These are phyloP conservation scores for Aspergillus intermedius DNA, from an alignment of 2,329 filamentous ascomycete genomes.

Conservation along the genomic window DNA sequence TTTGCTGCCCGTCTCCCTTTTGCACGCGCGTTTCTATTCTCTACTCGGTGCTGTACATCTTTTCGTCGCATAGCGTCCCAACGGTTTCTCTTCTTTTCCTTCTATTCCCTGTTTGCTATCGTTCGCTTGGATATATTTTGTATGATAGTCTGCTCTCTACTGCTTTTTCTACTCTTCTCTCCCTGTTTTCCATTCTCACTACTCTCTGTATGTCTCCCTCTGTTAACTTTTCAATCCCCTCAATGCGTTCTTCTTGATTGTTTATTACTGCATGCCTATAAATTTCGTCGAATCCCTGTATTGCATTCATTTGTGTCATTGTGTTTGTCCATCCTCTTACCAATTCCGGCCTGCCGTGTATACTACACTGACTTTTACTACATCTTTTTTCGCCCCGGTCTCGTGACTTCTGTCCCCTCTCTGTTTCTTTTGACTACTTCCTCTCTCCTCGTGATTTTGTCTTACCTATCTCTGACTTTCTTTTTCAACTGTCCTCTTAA, in stretches of 20 bases:
- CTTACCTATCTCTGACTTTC: not conserved
- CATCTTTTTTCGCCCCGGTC: not conserved
- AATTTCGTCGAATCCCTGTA: too few species aligned
- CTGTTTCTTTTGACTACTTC: constrained; percentile 4
- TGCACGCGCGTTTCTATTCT: not conserved
- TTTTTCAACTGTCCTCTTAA: not conserved
- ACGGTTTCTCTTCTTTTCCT: constrained; percentile 1
- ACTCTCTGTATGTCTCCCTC: too few species aligned
- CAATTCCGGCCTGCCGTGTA: too few species aligned
- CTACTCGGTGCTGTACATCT: not conserved
- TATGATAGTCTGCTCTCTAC: too few species aligned
- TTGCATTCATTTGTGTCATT: too few species aligned
- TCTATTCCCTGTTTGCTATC: constrained; percentile 1
- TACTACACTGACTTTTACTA: not conserved
- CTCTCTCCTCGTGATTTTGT: constrained; percentile 1
- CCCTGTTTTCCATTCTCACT: too few species aligned
- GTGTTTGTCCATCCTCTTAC: too few species aligned
- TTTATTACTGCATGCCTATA: too few species aligned
- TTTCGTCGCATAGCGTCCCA: not conserved
- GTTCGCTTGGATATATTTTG: not conserved
- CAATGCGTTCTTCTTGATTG: constrained; percentile 1
- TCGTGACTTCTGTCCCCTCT: constrained; percentile 2
- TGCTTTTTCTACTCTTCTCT: too few species aligned
- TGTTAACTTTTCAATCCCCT: constrained; percentile 2
- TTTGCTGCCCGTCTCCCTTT: constrained; percentile 2